Conservation (phyloP, 805 yeast genomes). For the Metschnikowia corniflorae region DNA sequence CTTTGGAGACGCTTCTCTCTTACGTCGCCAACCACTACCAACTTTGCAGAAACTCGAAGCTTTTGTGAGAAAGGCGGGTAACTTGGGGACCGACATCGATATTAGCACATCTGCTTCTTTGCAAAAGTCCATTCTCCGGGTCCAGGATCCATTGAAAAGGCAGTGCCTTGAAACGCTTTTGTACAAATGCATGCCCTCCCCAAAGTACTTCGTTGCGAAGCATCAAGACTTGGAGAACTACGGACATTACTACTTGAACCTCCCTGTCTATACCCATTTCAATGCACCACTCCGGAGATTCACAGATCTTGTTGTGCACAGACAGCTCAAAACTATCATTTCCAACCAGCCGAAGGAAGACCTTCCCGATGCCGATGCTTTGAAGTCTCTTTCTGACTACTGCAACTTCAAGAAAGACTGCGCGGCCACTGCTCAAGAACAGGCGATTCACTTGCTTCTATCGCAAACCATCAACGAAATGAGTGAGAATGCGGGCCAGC, state of each 20-base stretch:
- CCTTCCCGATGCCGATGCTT: conserved; percentile 52
- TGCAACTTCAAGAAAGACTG: conserved; percentile 96
- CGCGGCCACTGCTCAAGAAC: conserved; percentile 90
- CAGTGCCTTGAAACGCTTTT: conserved; percentile 75
- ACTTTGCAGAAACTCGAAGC: conserved; percentile 75
- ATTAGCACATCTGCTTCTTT: conserved; percentile 68
- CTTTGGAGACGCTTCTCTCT: conserved; percentile 75
- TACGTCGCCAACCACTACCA: conserved; percentile 87
- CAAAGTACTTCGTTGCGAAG: conserved; percentile 87
- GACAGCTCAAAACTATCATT: conserved; percentile 76
- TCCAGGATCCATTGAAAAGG: conserved; percentile 60
- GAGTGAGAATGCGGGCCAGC: conserved; percentile 70
- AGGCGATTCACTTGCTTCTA: conserved; percentile 80
- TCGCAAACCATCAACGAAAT: conserved; percentile 81
- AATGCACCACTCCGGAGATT: conserved; percentile 90
- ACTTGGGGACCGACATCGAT: conserved; percentile 67
- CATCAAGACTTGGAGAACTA: conserved; percentile 73
- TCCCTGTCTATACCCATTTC: conserved; percentile 89
- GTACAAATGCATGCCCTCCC: conserved; percentile 77
- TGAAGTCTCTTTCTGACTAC: conserved; percentile 82
- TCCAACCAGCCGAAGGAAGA: conserved; percentile 34
- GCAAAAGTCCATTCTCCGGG: conserved; percentile 62
- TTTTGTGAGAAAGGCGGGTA: conserved; percentile 66
- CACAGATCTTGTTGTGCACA: conserved; percentile 88
- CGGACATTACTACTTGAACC: conserved; percentile 76